Conservation (phyloP, 2,329 filamentous ascomycete species). For the Exophiala phaeomuriformis region DNA sequence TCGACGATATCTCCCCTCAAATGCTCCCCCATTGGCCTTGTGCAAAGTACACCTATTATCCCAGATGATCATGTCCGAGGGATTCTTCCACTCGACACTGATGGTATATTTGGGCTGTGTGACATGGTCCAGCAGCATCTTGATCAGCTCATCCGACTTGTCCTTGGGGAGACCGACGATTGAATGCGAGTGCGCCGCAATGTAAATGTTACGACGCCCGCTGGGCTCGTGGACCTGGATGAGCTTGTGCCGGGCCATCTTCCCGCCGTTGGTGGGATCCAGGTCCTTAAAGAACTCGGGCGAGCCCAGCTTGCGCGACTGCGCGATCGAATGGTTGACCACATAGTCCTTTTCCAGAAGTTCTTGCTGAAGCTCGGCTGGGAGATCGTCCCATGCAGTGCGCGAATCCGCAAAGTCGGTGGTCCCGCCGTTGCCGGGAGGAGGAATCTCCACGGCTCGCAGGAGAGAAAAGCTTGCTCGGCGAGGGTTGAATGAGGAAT, state of each 20-base stretch:
- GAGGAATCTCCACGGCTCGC: conserved; percentile 46
- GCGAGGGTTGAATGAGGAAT: conserved; percentile 51
- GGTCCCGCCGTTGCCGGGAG: conserved; percentile 42
- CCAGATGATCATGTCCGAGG: conserved; percentile 51
- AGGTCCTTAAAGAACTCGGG: conserved; percentile 40
- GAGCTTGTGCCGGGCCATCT: conserved; percentile 44
- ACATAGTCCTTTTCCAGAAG: conserved; percentile 40
- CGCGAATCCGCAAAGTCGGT: conserved; percentile 51
- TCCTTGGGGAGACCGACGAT: conserved; percentile 39
- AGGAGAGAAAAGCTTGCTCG: conserved; percentile 49
- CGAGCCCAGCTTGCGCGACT: conserved; percentile 45
- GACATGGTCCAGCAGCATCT: conserved; percentile 38
- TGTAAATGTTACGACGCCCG: conserved; percentile 48
- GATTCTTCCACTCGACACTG: conserved; percentile 42
- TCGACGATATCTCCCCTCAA: conserved; percentile 43
- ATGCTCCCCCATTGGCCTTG: conserved; percentile 43
- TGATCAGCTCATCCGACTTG: conserved; percentile 34
- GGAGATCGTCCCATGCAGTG: conserved; percentile 45
- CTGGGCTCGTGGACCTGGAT: conserved; percentile 47
- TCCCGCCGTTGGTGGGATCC: conserved; percentile 33
- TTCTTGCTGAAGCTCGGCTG: conserved; percentile 31
- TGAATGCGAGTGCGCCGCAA: conserved; percentile 49
- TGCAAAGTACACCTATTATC: conserved; percentile 54
- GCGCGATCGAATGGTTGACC: conserved; percentile 46
- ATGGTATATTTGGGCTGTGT: conserved; percentile 43